Percentiles rank a stretch among this genome's conserved stretches.
These are phyloP conservation scores for Aureobasidium sp. DNA, from an alignment of 2,329 filamentous ascomycete genomes.

Conservation along the genomic window DNA sequence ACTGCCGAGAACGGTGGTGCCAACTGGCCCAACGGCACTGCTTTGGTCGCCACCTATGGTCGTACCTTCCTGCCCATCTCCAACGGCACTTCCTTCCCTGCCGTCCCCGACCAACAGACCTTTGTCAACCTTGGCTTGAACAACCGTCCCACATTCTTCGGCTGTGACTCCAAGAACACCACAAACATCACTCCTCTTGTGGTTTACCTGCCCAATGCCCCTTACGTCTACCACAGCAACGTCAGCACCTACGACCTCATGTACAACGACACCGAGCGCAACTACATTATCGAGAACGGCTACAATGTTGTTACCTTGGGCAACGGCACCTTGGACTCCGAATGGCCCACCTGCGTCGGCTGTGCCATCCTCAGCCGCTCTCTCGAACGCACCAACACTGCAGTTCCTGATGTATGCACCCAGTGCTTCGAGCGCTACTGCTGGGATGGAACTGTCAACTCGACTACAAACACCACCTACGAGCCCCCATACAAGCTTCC, in stretches of 20 bases:
- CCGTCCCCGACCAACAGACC: constrained; percentile 64
- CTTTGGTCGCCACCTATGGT: constrained; percentile 65
- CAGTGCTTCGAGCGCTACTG: constrained; percentile 77
- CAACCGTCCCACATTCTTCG: constrained; percentile 69
- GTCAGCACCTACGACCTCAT: constrained; percentile 64
- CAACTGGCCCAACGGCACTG: constrained; percentile 69
- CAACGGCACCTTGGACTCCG: constrained; percentile 63
- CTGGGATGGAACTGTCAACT: constrained; percentile 71
- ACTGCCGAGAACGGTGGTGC: constrained; percentile 29
- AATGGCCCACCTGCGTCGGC: constrained; percentile 78
- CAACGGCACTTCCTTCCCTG: constrained; percentile 64
- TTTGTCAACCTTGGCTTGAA: constrained; percentile 73
- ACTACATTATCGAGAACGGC: constrained; percentile 78
- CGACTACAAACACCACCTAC: constrained; percentile 20
- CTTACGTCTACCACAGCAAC: constrained; percentile 60
- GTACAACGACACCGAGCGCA: constrained; percentile 58
- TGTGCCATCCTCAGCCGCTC: constrained; percentile 78
- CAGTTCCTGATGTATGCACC: constrained; percentile 62
- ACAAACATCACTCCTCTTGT: constrained; percentile 57
- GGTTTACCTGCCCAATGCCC: constrained; percentile 82
- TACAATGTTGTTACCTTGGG: constrained; percentile 75
- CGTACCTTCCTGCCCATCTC: constrained; percentile 51
- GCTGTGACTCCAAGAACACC: constrained; percentile 60
- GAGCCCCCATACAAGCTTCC: constrained; percentile 10
- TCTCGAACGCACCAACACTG: constrained; percentile 60